Base-by-base conservation (phyloP, 805 yeast genomes). In the Candida ortonii region DNA sequence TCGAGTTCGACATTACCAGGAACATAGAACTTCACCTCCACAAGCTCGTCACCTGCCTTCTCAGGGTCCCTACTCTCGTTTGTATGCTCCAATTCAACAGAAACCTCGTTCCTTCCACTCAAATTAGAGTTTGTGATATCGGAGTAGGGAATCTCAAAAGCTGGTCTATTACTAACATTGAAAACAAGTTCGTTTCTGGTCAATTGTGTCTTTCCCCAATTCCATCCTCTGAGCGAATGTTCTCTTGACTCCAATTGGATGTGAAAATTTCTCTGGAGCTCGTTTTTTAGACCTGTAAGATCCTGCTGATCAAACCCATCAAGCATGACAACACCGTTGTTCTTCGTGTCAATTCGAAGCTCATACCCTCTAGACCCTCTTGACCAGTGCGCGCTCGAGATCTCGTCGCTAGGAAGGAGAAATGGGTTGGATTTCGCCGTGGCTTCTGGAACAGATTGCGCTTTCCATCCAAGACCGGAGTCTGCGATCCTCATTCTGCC, bases 381-480 rank as follows among this genome's bases (percentile, higher is more conserved):
- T 28, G 95, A 82, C 99, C 99, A 93, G 48, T 71, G 77, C 3
- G 84, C 81, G 22, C 86, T 69, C 13, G 83, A 71, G 16, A 93
- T 67, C 57, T 89, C 96, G 18, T 85, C 84, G 7, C 86, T 77
- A n/a, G 96, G 90, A 39, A 93, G 68, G 41, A 93, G 67, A 49
- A 86, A 86, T n/a, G 97, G 96, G 30, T 76, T 77, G 9, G 75
- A 69, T 38, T 69, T 68, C 10, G 71, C 72, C 6, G 71, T 64
- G 12, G 74, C 57, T 17, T 68, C 67, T 2, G 78, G 65, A 28
- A 44, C 43, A 2, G 55, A 33, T 30, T 51, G 57, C 1, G 61
- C 55, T 56, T 90, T 90, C 99, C 99, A 93, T 29, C 99, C 99
- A 18, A 93, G 71, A 31, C 99, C 99, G n/a, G 94, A 80, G 44